phyloP scores from a whole-genome alignment of 2,329 filamentous ascomycete genomes.

The Achaetomium macrosporum region DNA sequence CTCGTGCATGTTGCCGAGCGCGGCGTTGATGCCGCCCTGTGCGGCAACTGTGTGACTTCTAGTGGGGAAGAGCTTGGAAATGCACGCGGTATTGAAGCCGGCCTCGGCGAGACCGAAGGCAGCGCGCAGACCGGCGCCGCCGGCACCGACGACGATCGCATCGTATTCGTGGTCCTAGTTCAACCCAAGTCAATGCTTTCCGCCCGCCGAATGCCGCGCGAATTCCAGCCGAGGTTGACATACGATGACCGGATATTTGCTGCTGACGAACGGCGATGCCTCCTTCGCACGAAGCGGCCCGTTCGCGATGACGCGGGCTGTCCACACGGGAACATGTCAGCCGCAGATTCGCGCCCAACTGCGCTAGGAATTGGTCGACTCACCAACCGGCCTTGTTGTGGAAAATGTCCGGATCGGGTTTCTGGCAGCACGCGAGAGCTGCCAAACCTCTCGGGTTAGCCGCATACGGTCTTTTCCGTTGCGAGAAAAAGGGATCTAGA shows the following conservation, averaged over 20 bases:
- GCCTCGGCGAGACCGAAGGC: conserved; percentile 83
- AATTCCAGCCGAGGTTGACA: conserved; percentile 32
- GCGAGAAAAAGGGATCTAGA: conserved; percentile 6
- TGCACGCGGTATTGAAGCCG: conserved; percentile 84
- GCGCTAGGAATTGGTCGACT: conserved; percentile 27
- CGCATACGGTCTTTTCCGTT: conserved; percentile 8
- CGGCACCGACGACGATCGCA: conserved; percentile 86
- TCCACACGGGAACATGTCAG: conserved; percentile 7
- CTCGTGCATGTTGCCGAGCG: conserved; percentile 92
- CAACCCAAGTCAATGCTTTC: conserved; percentile 11
- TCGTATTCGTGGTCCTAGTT: conserved; percentile 91
- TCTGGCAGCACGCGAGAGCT: conserved; percentile 60
- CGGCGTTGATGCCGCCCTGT: conserved; percentile 81
- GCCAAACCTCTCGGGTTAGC: conserved; percentile 24
- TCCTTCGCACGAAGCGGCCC: conserved; percentile 87
- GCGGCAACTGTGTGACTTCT: conserved; percentile 79
- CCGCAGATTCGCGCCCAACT: not conserved
- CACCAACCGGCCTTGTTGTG: conserved; percentile 74
- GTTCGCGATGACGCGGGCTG: conserved; percentile 81
- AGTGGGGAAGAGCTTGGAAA: conserved; percentile 81
- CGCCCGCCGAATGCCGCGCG: conserved; percentile 8
- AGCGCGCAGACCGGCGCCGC: conserved; percentile 73
- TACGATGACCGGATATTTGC: conserved; percentile 92
- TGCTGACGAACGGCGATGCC: conserved; percentile 77
- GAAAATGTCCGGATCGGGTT: conserved; percentile 72